These are phyloP conservation scores for Amauroascus verrucosus DNA, from an alignment of 2,329 filamentous ascomycete genomes.

Conservation along the genomic window DNA sequence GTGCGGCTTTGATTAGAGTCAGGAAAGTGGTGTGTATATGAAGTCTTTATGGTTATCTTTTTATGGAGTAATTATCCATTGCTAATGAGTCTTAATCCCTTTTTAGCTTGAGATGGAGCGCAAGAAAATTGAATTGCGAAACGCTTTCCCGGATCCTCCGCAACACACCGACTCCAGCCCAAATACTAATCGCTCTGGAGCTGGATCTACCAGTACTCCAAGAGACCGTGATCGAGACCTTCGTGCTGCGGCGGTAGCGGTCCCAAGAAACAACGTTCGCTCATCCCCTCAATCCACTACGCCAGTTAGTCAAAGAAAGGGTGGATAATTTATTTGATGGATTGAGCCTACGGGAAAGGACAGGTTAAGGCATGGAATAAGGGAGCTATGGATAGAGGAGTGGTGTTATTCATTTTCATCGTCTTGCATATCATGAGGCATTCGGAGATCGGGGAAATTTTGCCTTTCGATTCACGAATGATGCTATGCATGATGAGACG, in stretches of 20 bases:
- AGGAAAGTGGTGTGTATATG: constrained; percentile 40
- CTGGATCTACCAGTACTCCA: background rate
- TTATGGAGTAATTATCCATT: background rate
- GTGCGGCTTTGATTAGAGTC: constrained; percentile 35
- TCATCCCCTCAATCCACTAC: constrained; percentile 8
- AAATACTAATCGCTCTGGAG: background rate
- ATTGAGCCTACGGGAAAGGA: background rate
- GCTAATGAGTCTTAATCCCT: background rate
- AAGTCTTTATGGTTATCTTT: background rate
- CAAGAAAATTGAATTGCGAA: constrained; percentile 38
- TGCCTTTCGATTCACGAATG: background rate
- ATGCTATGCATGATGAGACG: background rate
- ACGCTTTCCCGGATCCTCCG: constrained; percentile 16
- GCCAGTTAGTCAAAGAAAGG: constrained; percentile 12
- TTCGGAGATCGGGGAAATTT: background rate
- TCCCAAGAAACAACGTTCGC: constrained; percentile 12
- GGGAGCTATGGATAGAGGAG: background rate
- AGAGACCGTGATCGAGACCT: constrained; percentile 9
- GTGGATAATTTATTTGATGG: constrained; percentile 7
- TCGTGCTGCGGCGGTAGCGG: constrained; percentile 13
- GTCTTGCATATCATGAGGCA: background rate
- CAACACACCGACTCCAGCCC: constrained; percentile 5
- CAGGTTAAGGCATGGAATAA: background rate
- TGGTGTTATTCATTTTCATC: background rate
- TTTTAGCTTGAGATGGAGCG: constrained; percentile 40